These are phyloP conservation scores for Withania somnifera DNA, from an alignment of 305 asterid species.

Conservation along the genomic window DNA sequence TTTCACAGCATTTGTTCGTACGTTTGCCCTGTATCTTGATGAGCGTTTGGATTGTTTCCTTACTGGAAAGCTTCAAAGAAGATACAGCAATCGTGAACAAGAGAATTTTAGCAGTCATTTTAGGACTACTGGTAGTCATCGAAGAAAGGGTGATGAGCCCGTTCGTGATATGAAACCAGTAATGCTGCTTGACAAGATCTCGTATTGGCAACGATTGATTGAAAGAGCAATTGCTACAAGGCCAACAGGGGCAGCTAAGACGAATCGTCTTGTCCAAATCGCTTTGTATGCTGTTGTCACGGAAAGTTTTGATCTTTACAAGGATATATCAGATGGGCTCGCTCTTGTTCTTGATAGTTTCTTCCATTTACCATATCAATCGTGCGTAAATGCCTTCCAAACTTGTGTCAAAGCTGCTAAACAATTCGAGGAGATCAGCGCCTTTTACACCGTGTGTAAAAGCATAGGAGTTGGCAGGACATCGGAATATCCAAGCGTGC, in stretches of 20 bases:
- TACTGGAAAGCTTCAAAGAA: slow-evolving; percentile 69
- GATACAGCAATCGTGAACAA: slow-evolving; percentile 19
- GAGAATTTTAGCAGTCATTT: slow-evolving; percentile 14
- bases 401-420: slow-evolving; percentile 61
- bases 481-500: slow-evolving; percentile 73
- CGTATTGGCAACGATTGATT: slow-evolving; percentile 63
- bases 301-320: slow-evolving; percentile 73
- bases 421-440: slow-evolving; percentile 60
- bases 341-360: slow-evolving; percentile 63
- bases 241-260: slow-evolving; percentile 68
- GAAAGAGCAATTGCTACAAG: slow-evolving; percentile 77
- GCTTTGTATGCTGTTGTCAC: slow-evolving; percentile 58
- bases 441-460: slow-evolving; percentile 50
- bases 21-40: slow-evolving; percentile 67
- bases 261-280: slow-evolving; percentile 41
- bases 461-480: slow-evolving; percentile 52
- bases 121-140: background rate
- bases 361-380: slow-evolving; percentile 61
- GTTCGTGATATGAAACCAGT: slow-evolving; percentile 71
- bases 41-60: slow-evolving; percentile 79
- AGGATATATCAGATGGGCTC: slow-evolving; percentile 71
- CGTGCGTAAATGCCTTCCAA: slow-evolving; percentile 56
- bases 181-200: slow-evolving; percentile 59
- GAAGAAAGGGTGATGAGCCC: slow-evolving; percentile 37
- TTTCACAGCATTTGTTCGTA: slow-evolving; percentile 65